A percentile compares a stretch with the other conserved stretches of the same genome.
phyloP scores from a whole-genome alignment of 1,284 basidiomycete genomes.

The Malassezia psittaci region DNA sequence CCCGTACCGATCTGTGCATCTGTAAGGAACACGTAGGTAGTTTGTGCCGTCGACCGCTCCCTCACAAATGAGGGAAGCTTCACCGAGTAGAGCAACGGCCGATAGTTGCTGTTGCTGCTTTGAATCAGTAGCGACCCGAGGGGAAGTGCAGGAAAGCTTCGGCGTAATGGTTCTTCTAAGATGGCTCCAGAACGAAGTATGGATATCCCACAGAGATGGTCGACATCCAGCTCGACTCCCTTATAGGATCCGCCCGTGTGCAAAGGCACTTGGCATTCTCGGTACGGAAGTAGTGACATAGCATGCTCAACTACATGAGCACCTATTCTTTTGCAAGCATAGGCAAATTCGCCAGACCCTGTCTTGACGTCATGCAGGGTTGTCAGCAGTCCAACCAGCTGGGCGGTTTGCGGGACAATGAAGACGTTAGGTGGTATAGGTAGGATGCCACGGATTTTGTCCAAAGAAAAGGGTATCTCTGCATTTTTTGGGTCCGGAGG shows the following conservation, averaged over 20 bases:
- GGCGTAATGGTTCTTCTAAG: constrained; percentile 60
- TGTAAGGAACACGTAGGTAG: constrained; percentile 76
- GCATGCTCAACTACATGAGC: constrained; percentile 77
- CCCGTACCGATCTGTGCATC: constrained; percentile 94
- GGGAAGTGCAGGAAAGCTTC: constrained; percentile 75
- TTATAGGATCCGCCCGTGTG: constrained; percentile 58
- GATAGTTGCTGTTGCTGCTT: constrained; percentile 70
- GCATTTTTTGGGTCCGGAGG: background rate
- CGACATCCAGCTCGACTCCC: constrained; percentile 60
- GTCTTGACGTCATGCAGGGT: constrained; percentile 65
- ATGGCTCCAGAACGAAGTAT: constrained; percentile 9
- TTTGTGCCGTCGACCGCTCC: constrained; percentile 49
- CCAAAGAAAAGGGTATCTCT: background rate
- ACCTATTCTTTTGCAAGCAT: constrained; percentile 73
- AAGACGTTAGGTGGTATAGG: constrained; percentile 54
- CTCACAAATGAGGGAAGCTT: constrained; percentile 58
- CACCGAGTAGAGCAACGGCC: constrained; percentile 74
- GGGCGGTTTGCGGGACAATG: constrained; percentile 67
- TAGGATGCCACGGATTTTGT: background rate
- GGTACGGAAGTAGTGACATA: constrained; percentile 67
- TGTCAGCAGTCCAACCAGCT: constrained; percentile 61
- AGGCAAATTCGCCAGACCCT: constrained; percentile 64
- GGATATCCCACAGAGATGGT: constrained; percentile 27
- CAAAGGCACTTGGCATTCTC: constrained; percentile 54
- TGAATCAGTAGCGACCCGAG: constrained; percentile 81